phyloP scores from a whole-genome alignment of 306 rosid species.

The Quercus cerris region DNA sequence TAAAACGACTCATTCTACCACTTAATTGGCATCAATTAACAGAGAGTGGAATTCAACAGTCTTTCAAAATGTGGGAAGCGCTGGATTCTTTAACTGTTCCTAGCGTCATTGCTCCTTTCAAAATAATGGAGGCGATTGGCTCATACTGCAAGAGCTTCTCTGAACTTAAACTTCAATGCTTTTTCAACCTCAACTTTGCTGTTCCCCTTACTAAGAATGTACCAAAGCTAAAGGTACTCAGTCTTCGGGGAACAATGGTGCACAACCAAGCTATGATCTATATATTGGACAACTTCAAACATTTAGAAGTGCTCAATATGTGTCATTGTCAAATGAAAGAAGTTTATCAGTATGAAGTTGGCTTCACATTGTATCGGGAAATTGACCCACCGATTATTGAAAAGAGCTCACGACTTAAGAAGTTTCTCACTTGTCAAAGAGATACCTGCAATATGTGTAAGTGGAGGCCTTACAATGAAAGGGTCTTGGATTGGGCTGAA shows the following conservation, averaged over 20 bases:
- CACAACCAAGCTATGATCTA: conserved; percentile 7
- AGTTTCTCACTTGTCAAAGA: background rate
- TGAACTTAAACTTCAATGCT: conserved; percentile 10
- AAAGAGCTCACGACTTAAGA: background rate
- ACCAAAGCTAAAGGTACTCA: conserved; percentile 20
- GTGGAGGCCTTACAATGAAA: background rate
- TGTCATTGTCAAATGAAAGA: background rate
- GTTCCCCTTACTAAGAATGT: background rate
- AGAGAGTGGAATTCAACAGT: background rate
- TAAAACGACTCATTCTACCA: conserved; percentile 35
- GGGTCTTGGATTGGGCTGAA: background rate
- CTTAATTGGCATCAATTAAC: background rate
- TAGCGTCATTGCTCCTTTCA: no score
- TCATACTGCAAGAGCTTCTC: no score
- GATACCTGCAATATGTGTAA: background rate
- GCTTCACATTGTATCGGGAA: background rate
- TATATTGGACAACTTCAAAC: background rate
- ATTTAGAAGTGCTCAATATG: conserved; percentile 22
- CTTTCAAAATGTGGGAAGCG: conserved; percentile 16
- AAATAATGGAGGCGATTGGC: no score
- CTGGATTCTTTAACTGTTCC: conserved; percentile 36
- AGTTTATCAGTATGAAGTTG: no score
- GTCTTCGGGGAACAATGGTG: background rate
- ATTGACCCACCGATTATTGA: background rate
- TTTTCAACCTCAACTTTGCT: background rate